Evolutionary conservation across 139 green algal species (phyloP), one percentile per base, ranked within the genome.

Genomic region (Diplosphaera chodatii): DNA sequence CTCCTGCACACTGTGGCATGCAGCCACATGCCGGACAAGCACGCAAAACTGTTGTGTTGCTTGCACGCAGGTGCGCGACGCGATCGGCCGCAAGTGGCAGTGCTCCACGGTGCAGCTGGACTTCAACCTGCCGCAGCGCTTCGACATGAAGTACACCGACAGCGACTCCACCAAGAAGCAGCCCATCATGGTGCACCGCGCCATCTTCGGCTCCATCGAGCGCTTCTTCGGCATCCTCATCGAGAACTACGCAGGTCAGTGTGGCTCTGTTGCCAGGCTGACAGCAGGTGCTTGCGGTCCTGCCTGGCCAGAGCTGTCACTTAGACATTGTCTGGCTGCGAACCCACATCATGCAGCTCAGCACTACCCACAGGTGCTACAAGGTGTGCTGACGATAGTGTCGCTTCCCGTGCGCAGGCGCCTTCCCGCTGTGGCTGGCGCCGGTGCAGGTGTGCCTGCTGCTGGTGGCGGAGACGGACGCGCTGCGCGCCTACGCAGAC

Each of bases 71-170:
- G 48, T 59, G 48, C 48, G 48, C 13, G 92, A 97, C 74, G 89
- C 90, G 40, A 89, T 96, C 41, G 93, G 95, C 25, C 89, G 95
- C 62, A 94, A 96, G 79, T 99, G 95, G 93, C 95, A 99, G 84
- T 99, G 95, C 87, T 96, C 90, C 72, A 99, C 95, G 32, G 91
- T 99, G 33, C 94, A 99, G 88, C 85, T 99, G 23, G 95, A 99
- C 83, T 99, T 97, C 85, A 99, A 99, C 80, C 86, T 99, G 77
- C 95, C 95, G 15, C 81, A 97, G 73, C 83, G 91, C 23, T 98
- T 97, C 74, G 84, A 93, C 63, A 90, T 98, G 86, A 68, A 80
- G 30, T 99, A 98, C 79, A 82, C 89, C 29, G 89, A 92, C 72
- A 75, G 77, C 13, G 72, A 90, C 37, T 82, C 84, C 66, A 64